Conservation (phyloP, 1,139 yeast species). For the Debaryomycetaceae sp. region DNA sequence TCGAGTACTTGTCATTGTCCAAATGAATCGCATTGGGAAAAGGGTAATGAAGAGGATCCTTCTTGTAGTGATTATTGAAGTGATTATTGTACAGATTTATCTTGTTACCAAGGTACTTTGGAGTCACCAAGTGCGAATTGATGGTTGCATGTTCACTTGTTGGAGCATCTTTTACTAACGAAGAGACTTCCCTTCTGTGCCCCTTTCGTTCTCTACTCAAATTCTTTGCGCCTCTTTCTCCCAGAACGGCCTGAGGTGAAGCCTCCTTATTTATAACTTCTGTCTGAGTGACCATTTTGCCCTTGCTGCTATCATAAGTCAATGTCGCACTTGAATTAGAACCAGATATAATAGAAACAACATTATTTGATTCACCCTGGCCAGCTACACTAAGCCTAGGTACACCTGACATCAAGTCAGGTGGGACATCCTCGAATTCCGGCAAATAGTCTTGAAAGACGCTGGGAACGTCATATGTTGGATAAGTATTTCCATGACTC, state of each 20-base stretch:
- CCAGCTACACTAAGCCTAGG: constrained; percentile 16
- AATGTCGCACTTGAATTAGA: constrained; percentile 21
- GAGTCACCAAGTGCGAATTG: constrained; percentile 18
- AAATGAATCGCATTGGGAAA: constrained; percentile 42
- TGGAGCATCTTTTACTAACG: constrained; percentile 15
- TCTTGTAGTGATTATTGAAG: constrained; percentile 47
- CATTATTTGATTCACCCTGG: neutral
- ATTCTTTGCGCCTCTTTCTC: neutral
- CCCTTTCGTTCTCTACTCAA: neutral
- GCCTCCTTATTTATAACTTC: neutral
- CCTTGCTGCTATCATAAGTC: constrained; percentile 10
- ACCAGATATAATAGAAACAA: constrained; percentile 6
- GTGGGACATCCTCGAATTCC: constrained; percentile 45
- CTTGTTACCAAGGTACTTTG: constrained; percentile 3
- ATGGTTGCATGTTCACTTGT: constrained; percentile 18
- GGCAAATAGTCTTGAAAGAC: constrained; percentile 28
- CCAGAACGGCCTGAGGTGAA: neutral
- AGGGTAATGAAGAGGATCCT: constrained; percentile 36
- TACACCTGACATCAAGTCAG: constrained; percentile 27
- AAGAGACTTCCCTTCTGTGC: neutral
- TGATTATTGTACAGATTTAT: constrained; percentile 13
- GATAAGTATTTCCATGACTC: constrained; percentile 11
- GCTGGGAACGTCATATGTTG: constrained; percentile 22
- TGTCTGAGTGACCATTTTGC: neutral
- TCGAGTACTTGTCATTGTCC: constrained; percentile 32